A percentile compares a stretch with the other conserved stretches of the same genome.
These are phyloP conservation scores for Aspergillus aculeatus DNA, from an alignment of 2,329 filamentous ascomycete genomes.

Conservation along the genomic window DNA sequence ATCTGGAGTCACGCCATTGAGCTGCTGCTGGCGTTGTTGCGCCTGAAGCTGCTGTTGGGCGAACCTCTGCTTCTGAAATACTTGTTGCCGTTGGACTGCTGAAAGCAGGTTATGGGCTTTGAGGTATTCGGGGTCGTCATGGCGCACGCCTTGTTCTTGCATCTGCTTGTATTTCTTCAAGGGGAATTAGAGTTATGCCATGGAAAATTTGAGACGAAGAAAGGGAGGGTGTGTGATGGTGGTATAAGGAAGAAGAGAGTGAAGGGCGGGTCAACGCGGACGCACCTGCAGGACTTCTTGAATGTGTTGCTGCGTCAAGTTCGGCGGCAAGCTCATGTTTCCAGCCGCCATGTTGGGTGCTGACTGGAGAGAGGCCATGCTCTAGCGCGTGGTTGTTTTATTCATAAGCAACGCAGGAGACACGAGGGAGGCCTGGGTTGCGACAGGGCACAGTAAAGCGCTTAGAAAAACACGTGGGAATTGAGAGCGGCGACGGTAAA, in stretches of 20 bases:
- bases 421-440: conserved; percentile 15
- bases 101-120: conserved; percentile 75
- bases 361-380: conserved; percentile 79
- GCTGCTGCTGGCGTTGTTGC: conserved; percentile 46
- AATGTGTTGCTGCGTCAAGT: conserved; percentile 72
- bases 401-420: conserved; percentile 30
- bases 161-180: conserved; percentile 83
- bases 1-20: conserved; percentile 39
- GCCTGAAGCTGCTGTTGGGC: conserved; percentile 45
- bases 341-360: conserved; percentile 67
- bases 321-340: conserved; percentile 61
- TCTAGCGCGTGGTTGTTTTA: conserved; percentile 35
- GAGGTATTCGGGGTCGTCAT: conserved; percentile 81
- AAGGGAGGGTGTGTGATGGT: neutral
- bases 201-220: neutral
- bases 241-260: neutral
- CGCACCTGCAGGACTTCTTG: conserved; percentile 65
- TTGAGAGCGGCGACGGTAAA: conserved; percentile 14
- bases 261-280: conserved; percentile 12
- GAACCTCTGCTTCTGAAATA: conserved; percentile 56
- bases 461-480: conserved; percentile 21
- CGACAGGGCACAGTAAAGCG: conserved; percentile 24
- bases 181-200: conserved; percentile 35
- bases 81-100: conserved; percentile 64
- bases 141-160: conserved; percentile 78